These are phyloP conservation scores for Exophiala aquamarina DNA, from an alignment of 2,329 filamentous ascomycete species.

Conservation along the genomic window DNA sequence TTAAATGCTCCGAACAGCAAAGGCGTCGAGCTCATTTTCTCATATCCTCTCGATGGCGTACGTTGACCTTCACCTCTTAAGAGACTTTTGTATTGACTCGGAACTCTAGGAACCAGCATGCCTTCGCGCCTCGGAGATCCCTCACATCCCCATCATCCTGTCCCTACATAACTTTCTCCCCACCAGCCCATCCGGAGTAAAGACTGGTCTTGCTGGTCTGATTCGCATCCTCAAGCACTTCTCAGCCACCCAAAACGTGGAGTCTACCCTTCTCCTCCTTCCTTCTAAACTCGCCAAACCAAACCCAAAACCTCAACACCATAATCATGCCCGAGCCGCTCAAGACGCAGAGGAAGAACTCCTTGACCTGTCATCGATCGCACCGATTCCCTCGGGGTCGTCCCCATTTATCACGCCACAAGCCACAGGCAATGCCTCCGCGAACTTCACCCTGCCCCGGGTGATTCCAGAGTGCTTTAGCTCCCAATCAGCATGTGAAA, in stretches of 20 bases:
- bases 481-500: slow-evolving; percentile 66
- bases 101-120: slow-evolving; percentile 17
- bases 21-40: slow-evolving; percentile 27
- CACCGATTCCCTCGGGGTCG: slow-evolving; percentile 28
- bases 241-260: slow-evolving; percentile 52
- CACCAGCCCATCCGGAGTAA: slow-evolving; percentile 34
- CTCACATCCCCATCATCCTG: slow-evolving; percentile 35
- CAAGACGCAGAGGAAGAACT: slow-evolving; percentile 20
- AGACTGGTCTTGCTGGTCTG: slow-evolving; percentile 15
- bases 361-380: slow-evolving; percentile 35
- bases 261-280: slow-evolving; percentile 59
- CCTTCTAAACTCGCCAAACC: slow-evolving; percentile 34
- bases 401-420: slow-evolving; percentile 38
- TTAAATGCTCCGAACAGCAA: slow-evolving; percentile 19
- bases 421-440: slow-evolving; percentile 30
- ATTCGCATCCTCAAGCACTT: slow-evolving; percentile 43
- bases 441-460: slow-evolving; percentile 40
- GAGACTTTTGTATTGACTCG: not conserved
- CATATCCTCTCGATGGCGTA: slow-evolving; percentile 25
- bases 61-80: not conserved
- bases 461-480: slow-evolving; percentile 72
- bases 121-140: slow-evolving; percentile 22
- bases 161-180: slow-evolving; percentile 43
- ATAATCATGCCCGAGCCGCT: slow-evolving; percentile 13
- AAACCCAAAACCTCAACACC: slow-evolving; percentile 8